phyloP scores from a whole-genome alignment of 2,329 filamentous ascomycete genomes.

The Graphiopsis chlorocephala region DNA sequence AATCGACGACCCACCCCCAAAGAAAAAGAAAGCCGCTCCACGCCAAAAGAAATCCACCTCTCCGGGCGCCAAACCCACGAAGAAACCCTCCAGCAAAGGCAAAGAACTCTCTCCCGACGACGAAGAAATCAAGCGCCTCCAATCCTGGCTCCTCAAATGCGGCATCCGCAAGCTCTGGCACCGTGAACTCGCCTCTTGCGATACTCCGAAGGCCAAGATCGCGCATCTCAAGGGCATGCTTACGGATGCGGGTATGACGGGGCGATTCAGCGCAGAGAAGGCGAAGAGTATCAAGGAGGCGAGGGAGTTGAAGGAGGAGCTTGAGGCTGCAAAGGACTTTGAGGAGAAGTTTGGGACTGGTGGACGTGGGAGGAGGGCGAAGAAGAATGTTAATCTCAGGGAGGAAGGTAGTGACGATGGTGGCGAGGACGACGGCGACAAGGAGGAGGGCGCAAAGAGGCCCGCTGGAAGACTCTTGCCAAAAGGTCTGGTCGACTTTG shows the following conservation, averaged over 20 bases:
- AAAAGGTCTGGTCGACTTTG: conserved; percentile 37
- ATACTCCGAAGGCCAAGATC: conserved; percentile 75
- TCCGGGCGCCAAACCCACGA: conserved; percentile 42
- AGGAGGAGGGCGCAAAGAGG: conserved; percentile 19
- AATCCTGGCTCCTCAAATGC: conserved; percentile 83
- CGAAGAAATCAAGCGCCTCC: conserved; percentile 81
- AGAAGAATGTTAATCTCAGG: conserved; percentile 17
- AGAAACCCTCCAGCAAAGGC: conserved; percentile 30
- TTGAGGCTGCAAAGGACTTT: conserved; percentile 81
- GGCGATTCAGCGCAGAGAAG: conserved; percentile 80
- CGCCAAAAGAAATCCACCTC: conserved; percentile 37
- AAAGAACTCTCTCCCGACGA: conserved; percentile 58
- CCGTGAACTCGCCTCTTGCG: conserved; percentile 73
- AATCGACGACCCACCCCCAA: conserved; percentile 70
- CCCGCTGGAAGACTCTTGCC: conserved; percentile 26
- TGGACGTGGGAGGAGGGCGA: conserved; percentile 9
- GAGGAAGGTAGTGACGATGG: conserved; percentile 6
- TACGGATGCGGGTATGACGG: conserved; percentile 79
- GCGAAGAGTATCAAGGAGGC: conserved; percentile 84
- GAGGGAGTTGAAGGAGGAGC: conserved; percentile 77
- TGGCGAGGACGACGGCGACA: conserved; percentile 8
- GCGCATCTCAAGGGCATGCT: conserved; percentile 76
- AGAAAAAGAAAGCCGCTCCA: conserved; percentile 48
- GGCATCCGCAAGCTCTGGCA: conserved; percentile 91
- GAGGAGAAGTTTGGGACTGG: conserved; percentile 69